These are phyloP conservation scores for Theobroma grandiflorum DNA, from an alignment of 441 rosid species.

Conservation along the genomic window DNA sequence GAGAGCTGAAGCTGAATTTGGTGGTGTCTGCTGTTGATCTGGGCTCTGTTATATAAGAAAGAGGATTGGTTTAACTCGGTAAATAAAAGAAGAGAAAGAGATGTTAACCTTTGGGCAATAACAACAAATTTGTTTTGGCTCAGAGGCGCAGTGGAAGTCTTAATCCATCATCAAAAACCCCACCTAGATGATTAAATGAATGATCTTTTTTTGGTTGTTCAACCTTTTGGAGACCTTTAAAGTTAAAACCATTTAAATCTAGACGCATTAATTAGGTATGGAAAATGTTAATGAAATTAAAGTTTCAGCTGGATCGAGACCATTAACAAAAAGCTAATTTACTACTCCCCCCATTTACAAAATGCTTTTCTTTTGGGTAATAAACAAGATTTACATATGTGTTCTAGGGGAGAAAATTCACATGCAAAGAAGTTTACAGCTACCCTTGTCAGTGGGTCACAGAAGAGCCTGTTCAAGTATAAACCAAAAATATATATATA, in stretches of 20 bases:
- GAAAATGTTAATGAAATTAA: background rate
- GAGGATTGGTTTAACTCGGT: background rate
- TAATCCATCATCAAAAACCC: too few relatives aligned
- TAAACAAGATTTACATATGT: too few relatives aligned
- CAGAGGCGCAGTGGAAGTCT: too few relatives aligned
- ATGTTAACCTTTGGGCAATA: background rate
- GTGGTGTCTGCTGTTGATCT: background rate
- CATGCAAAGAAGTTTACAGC: background rate
- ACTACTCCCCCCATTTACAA: background rate
- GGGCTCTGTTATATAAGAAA: slow-evolving; percentile 36
- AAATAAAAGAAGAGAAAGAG: background rate
- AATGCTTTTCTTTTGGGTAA: too few relatives aligned
- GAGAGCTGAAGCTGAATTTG: background rate
- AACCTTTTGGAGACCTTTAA: background rate
- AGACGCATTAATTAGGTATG: background rate
- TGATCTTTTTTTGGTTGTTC: background rate
- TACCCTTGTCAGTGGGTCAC: background rate
- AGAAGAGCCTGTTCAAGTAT: background rate
- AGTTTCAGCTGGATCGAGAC: background rate
- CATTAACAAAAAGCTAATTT: background rate
- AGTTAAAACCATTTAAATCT: background rate
- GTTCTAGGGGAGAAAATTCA: background rate
- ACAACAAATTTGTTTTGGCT: background rate
- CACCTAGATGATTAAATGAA: background rate
- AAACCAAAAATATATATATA: background rate